Evolutionary conservation across 2,329 filamentous ascomycete species (phyloP), one percentile per base, ranked within the genome.

Genomic region (Raffaelea ambrosiae): DNA sequence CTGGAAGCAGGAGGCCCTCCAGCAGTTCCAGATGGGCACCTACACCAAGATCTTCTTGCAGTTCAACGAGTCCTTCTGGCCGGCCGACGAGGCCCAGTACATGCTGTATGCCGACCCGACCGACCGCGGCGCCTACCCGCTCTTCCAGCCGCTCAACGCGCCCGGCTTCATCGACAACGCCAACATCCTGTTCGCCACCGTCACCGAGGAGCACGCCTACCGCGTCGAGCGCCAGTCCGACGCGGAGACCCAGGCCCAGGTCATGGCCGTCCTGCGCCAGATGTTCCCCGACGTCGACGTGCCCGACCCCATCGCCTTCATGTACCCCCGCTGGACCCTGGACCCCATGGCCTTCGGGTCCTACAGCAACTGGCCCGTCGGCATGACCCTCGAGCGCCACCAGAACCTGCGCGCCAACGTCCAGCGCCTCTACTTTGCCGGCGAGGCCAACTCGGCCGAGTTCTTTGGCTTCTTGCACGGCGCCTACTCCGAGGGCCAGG

Each of bases 41-140:
- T 47, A 47, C 40, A 47, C 46, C 9, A 47, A 47, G 18, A 43
- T 47, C n/a, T 47, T 47, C 21, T 13, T 47, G 40, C 46, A 47
- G 33, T 47, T 47, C 40, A 47, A 47, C 46, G 46, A 47, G 22
- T 43, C 46, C 5, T 47, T 47, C 18, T 47, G 46, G 46, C 38
- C 40, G 20, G 31, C 33, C 19, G 40, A 39, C 22, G 4, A 31
- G 19, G n/a, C 26, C 7, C 46, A 47, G 46, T 47, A n/a, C 13
- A 38, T 47, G 5, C 8, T 47, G 29, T 47, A 47, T 11, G 46
- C 46, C 20, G 46, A 47, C 18, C 46, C 46, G 4, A 21, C 43
- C 11, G 29, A 42, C 3, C 31, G 46, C 5, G 46, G 46, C 20
- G 43, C 43, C 40, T 47, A 43, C 22, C 46, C 46, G 3, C 38